Conservation (phyloP, 768 basidiomycete genomes). For the Podaxis carcinomalis region DNA sequence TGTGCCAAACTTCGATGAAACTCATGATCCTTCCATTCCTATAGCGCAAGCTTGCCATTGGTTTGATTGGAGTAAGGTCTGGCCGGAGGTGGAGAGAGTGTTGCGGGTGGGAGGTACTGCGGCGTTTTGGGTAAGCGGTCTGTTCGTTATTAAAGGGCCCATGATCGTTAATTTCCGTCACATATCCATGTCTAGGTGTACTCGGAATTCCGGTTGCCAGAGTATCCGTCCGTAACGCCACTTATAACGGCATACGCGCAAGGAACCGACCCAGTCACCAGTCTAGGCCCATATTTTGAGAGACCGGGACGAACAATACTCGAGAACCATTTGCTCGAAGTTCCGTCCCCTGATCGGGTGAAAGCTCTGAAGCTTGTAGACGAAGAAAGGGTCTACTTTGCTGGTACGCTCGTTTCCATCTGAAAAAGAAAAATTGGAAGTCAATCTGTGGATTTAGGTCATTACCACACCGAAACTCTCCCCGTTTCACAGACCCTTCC, state of each 20-base stretch:
- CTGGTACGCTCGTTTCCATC: slow-evolving; percentile 31
- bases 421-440: not conserved
- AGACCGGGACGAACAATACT: slow-evolving; percentile 77
- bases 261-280: slow-evolving; percentile 46
- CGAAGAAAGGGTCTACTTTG: slow-evolving; percentile 53
- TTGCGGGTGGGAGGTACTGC: slow-evolving; percentile 60
- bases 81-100: slow-evolving; percentile 62
- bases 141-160: not conserved
- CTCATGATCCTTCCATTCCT: not conserved
- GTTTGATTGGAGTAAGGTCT: slow-evolving; percentile 72
- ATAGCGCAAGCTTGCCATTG: slow-evolving; percentile 78
- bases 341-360: slow-evolving; percentile 49
- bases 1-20: not conserved
- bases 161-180: not conserved
- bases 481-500: slow-evolving; percentile 19
- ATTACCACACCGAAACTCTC: slow-evolving; percentile 2
- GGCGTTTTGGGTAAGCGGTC: slow-evolving; percentile 63
- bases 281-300: slow-evolving; percentile 74
- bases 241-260: slow-evolving; percentile 62
- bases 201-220: slow-evolving; percentile 67
- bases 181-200: slow-evolving; percentile 36
- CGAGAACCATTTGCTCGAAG: slow-evolving; percentile 61
- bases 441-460: not conserved
- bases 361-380: slow-evolving; percentile 19
- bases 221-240: slow-evolving; percentile 52